Base-by-base conservation (phyloP, 106 monocot species). In the Gastrodia elata region DNA sequence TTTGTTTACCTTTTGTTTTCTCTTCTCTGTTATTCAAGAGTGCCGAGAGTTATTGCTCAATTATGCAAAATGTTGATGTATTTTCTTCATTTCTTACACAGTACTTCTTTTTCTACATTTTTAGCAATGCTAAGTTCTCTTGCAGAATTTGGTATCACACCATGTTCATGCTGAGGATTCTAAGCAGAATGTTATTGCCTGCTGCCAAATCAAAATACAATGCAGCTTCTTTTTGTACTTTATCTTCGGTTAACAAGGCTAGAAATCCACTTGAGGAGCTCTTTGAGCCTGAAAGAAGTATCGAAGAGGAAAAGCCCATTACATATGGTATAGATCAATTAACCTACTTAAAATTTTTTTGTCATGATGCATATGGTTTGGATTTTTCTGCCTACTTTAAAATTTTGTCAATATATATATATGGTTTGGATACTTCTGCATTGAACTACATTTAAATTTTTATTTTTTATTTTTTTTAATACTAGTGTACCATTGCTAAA, bases 221-320 rank as follows among this genome's bases (percentile, higher is more conserved):
- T 11, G 71, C 79, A 15, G 58, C 72, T 8, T 74, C 42, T 1
- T 37, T 71, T 20, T 39, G 72, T 22, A 70, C 72, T 57, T 70
- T 71, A 20, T 39, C 56, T 39, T 39, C 74, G 2, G 65, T 61
- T 34, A 71, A 28, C 58, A 70, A 39, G 46, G 57, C 73, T 24
- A 70, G 39, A 14, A 85, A 85, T 61, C 82, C 85, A 24, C 82
- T 85, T 28, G 85, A 85, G 75, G 78, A 82, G 48, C 72, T 85
- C 58, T 85, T 85, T 41, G 85, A 85, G 75, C 59, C 40, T 22
- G 78, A 85, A 30, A 74, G 85, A 68, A 85, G 42, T 11, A 59
- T 76, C 0, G 85, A 85, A 18, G 82, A 85, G 9, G 85, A 85
- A 43, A 85, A 81, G 68, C 85, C 85, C 37, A 72, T 79, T 68